Base-by-base conservation (phyloP, 306 rosid genomes). In the Vigna angularis region DNA sequence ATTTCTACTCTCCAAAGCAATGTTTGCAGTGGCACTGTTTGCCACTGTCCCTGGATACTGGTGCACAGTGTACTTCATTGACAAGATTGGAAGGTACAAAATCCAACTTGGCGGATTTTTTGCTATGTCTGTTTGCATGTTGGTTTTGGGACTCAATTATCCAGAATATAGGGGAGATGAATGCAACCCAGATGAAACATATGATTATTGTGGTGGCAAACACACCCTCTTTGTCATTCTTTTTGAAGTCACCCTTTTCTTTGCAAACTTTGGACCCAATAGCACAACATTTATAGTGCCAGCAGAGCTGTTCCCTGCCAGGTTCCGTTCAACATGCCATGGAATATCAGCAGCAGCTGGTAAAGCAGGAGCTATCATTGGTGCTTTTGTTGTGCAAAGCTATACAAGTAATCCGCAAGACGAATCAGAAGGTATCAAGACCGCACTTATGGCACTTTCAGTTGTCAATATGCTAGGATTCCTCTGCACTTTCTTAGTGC, bases 191-290 rank as follows among this genome's bases (percentile, higher is more conserved):
- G 83, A 75, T 13, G 1, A 12, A 4, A 4, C 28, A 47, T 15
- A 55, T 22, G 51, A 83, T 5, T 85, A 52, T 52, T 68, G 83
- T 73, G 0, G 68, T 67, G 89, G 89, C 38, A 52, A 79, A 4
- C 18, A 45, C 1, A 6, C 1, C 17, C 71, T 75, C 72, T 92
- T 92, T 82, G 53, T 75, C 18, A 74, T 83, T 38, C 82, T 92
- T 67, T 90, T 81, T 61, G 91, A 88, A 2, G 75, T 87, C 4
- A 90, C 91, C 17, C 86, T 92, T 68, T 90, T 92, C 83, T 92
- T 92, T 65, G 91, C 95, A n/a, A 92, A 90, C 66, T 90, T 92
- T 74, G 97, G 97, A 36, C 95, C 97, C 9, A 90, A 92, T 66
- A 74, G 84, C 55, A 90, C 95, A 6, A 92, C 91, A 17, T 92